Evolutionary conservation across 2,329 filamentous ascomycete genomes (phyloP), one percentile per base, ranked within the genome.

Genomic region (Knufia petricola): DNA sequence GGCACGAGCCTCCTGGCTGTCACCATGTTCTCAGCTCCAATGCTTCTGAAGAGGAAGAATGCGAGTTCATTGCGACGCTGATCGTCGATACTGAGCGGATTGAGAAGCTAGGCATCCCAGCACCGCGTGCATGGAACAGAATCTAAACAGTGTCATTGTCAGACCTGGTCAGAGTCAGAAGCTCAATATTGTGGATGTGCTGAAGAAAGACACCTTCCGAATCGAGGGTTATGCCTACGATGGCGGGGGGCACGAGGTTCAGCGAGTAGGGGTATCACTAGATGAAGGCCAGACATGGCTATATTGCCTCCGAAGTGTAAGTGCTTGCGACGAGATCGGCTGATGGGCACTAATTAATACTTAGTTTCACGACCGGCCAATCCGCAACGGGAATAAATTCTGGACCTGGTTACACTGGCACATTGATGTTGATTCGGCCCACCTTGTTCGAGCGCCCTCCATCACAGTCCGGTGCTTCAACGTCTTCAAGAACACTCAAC

Each of bases 401-500:
- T 76, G 73, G 74, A 69, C 72, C 0, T 77, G 74, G 74, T 37
- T 73, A 2, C 68, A 72, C 51, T 77, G 74, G 74, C 63, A 75
- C 49, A 61, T 76, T 1, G 74, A 77, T 47, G 60, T 77, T 2
- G 65, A 67, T 10, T 57, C 73, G 1, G 59, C 63, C 1, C 65
- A 73, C 50, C 57, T 77, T 3, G 54, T 73, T 3, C 61, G 62
- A n/a, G 66, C 70, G 0, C 60, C 65, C 30, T 66, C 63, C 42
- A 69, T 76, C 43, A 63, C 58, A 0, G 73, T 74, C 3, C 65
- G 72, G n/a, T 71, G 68, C 50, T 73, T 69, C 58, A 69, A 75
- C 47, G 70, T 70, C 0, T 69, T 69, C 59, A 75, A 73, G 52
- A 73, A 73, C 51, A 73, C 70, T 1, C 73, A 77, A 52, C 73